Conservation (phyloP, 2,329 filamentous ascomycete species). For the Neofusicoccum parvum region DNA sequence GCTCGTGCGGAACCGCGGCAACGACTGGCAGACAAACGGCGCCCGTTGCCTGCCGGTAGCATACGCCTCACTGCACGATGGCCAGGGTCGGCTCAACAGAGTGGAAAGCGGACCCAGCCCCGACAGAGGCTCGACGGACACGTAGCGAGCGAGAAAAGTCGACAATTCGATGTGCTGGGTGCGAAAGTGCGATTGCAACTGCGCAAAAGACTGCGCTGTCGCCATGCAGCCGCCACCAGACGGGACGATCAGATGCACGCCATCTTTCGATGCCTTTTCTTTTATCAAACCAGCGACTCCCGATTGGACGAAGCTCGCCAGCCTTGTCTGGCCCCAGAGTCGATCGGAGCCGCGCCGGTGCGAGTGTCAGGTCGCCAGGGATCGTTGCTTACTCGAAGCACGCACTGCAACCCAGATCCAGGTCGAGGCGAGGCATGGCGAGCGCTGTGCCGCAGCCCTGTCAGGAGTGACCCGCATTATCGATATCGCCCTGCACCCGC, state of each 20-base stretch:
- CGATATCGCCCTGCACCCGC: too few relatives aligned
- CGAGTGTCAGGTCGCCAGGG: too few relatives aligned
- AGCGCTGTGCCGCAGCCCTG: conserved; percentile 19
- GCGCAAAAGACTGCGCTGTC: neutral
- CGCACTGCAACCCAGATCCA: neutral
- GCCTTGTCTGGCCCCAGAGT: neutral
- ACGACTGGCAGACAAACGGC: neutral
- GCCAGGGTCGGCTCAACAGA: too few relatives aligned
- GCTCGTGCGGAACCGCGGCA: neutral
- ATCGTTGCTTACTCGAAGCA: neutral
- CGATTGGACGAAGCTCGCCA: neutral
- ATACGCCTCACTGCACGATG: too few relatives aligned
- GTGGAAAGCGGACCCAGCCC: neutral
- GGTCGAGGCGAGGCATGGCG: conserved; percentile 8
- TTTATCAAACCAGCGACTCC: neutral
- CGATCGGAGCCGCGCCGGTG: neutral
- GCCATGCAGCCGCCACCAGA: neutral
- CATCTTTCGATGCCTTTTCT: neutral
- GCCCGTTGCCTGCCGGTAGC: neutral
- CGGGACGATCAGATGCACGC: neutral
- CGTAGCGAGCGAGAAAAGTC: neutral
- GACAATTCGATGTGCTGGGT: neutral
- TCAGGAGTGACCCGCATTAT: neutral
- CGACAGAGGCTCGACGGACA: neutral
- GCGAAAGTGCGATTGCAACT: neutral